Percentiles rank a stretch among this genome's conserved stretches.
These are phyloP conservation scores for Laburnicola sp. DNA, from an alignment of 2,329 filamentous ascomycete genomes.

Conservation along the genomic window DNA sequence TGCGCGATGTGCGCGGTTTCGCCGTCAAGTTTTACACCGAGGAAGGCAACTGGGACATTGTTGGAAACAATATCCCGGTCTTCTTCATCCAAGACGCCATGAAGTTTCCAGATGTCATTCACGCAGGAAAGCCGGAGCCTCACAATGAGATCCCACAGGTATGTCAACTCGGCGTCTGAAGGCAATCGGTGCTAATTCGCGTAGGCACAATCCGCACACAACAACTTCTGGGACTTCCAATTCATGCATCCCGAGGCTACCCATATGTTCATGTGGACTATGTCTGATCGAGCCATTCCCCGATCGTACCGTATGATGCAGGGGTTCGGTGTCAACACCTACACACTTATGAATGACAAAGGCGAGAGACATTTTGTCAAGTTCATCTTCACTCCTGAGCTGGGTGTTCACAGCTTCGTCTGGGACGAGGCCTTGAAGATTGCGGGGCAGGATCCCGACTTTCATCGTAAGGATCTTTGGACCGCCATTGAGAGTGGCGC, in stretches of 20 bases:
- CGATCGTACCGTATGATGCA: slow-evolving; percentile 83
- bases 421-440: slow-evolving; percentile 82
- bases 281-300: slow-evolving; percentile 74
- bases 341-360: slow-evolving; percentile 66
- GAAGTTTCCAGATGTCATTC: slow-evolving; percentile 71
- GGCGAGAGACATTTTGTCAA: slow-evolving; percentile 75
- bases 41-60: slow-evolving; percentile 76
- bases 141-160: slow-evolving; percentile 69
- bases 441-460: slow-evolving; percentile 67
- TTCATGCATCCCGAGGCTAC: slow-evolving; percentile 68
- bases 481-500: slow-evolving; percentile 73
- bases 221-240: slow-evolving; percentile 78
- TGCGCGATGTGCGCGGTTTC: slow-evolving; percentile 81
- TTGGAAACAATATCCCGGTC: slow-evolving; percentile 74
- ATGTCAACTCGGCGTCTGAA: neutral
- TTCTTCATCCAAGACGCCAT: slow-evolving; percentile 78
- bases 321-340: slow-evolving; percentile 83
- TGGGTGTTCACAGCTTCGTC: slow-evolving; percentile 75
- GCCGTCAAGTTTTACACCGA: slow-evolving; percentile 77
- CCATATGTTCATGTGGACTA: slow-evolving; percentile 79
- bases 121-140: slow-evolving; percentile 68
- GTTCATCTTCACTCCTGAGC: slow-evolving; percentile 73
- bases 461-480: slow-evolving; percentile 76
- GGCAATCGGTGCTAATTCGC: neutral
- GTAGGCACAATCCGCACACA: slow-evolving; percentile 66